Evolutionary conservation across 2,329 filamentous ascomycete species (phyloP), one percentile per base, ranked within the genome.

Genomic region (Trichophyton equinum): DNA sequence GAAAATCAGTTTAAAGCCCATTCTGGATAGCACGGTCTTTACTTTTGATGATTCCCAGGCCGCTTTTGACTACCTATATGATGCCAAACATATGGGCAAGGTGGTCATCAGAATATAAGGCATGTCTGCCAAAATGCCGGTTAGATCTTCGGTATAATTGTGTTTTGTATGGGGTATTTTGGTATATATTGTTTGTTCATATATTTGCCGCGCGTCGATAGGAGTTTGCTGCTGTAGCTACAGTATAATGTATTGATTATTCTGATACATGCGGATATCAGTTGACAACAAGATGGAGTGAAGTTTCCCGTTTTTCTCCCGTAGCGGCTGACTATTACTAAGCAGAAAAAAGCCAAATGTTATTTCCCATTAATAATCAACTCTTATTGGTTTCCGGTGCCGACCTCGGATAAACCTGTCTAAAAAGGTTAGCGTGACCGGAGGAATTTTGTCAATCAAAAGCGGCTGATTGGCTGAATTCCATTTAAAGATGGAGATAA

Each of bases 21-120:
- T 83, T 7, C 77, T 84, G 7, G 81, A 84, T 64, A 80, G 78
- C 67, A 44, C 40, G 1, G 74, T 79, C 2, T 85, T 83, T 67
- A 70, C 74, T 9, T 75, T 85, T 22, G 74, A 76, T 27, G 71
- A 83, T 61, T 69, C 77, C 1, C 78, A 78, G 66, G 78, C 77
- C 62, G 81, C 81, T 0, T 82, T 80, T 65, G 68, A 79, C 62
- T 80, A 81, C 63, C 73, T 82, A 61, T 75, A 76, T 71, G 75
- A 72, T 46, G 73, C 80, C 65, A 76, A 76, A 60, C 80, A 84
- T 68, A 77, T 82, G 65, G 81, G 81, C n/a, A 83, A 84, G 69
- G 70, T 83, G 6, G 76, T 75, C 2, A 80, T 83, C 64, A 76
- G 75, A 63, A 74, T 44, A 18, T 44, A 7, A 20, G 27, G 2